These are phyloP conservation scores for Claviceps fusiformis DNA, from an alignment of 2,329 filamentous ascomycete species.

Conservation along the genomic window DNA sequence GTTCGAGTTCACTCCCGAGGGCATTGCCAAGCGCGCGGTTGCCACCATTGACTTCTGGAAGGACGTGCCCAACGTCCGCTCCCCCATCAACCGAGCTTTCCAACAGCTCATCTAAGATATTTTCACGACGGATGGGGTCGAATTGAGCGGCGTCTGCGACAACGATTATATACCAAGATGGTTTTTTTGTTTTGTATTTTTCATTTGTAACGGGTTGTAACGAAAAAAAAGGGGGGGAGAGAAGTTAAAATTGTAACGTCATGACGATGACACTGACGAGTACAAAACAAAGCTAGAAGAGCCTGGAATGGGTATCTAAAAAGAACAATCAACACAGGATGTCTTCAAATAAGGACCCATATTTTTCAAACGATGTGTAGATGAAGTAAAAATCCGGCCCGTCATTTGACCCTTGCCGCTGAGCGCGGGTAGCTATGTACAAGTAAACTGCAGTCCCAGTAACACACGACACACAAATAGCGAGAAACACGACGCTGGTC, in stretches of 20 bases:
- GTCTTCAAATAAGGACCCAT: not conserved
- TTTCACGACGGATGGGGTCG: not conserved
- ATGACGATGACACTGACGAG: constrained; percentile 14
- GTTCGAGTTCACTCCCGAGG: constrained; percentile 98
- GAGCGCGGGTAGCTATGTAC: not conserved
- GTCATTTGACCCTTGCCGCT: not conserved
- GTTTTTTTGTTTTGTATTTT: no score
- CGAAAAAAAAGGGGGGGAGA: not conserved
- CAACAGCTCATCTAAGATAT: constrained; percentile 74
- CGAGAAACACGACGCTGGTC: no score
- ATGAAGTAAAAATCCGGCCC: not conserved
- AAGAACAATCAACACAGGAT: constrained; percentile 12
- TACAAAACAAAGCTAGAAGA: constrained; percentile 9
- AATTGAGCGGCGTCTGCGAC: not conserved
- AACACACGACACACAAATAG: no score
- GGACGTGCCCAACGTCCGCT: constrained; percentile 77
- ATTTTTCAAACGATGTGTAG: not conserved
- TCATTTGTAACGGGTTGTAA: constrained; percentile 6
- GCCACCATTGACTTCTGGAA: constrained; percentile 97
- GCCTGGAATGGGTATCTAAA: constrained; percentile 7
- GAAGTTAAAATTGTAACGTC: constrained; percentile 13
- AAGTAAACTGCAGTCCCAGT: not conserved
- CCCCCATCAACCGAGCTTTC: constrained; percentile 94
- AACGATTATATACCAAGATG: constrained; percentile 1
- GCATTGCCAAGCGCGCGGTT: constrained; percentile 85